These are phyloP conservation scores for Boletus reticulatus DNA, from an alignment of 768 basidiomycete genomes.

Conservation along the genomic window DNA sequence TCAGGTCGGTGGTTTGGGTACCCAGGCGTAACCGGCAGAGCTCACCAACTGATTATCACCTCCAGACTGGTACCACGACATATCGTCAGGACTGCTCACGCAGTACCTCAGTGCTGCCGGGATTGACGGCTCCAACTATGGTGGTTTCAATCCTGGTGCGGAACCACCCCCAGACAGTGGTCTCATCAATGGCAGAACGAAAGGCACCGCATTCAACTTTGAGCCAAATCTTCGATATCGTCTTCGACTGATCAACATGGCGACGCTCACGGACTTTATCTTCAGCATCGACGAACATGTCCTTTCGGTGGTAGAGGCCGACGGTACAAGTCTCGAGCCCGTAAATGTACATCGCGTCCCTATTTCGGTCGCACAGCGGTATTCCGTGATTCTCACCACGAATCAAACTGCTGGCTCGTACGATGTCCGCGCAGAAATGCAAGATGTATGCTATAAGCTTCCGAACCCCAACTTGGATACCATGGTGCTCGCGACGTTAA, in stretches of 20 bases:
- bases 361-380: constrained; percentile 48
- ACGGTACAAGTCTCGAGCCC: constrained; percentile 43
- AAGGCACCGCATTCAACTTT: constrained; percentile 28
- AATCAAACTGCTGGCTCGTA: constrained; percentile 37
- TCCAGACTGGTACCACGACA: constrained; percentile 34
- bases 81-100: constrained; percentile 29
- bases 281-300: constrained; percentile 47
- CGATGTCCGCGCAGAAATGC: constrained; percentile 38
- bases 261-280: constrained; percentile 43
- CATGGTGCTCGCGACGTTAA: constrained; percentile 29
- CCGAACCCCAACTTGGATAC: constrained; percentile 26
- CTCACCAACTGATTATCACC: neutral
- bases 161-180: constrained; percentile 40
- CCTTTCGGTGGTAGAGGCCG: constrained; percentile 47
- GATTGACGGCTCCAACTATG: constrained; percentile 28
- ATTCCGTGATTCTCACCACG: constrained; percentile 45
- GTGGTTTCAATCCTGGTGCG: constrained; percentile 30
- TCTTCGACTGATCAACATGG: constrained; percentile 47
- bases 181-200: constrained; percentile 34
- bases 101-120: constrained; percentile 30
- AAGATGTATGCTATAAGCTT: constrained; percentile 31
- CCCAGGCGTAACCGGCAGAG: neutral
- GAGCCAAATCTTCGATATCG: constrained; percentile 40
- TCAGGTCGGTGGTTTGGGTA: constrained; percentile 27
- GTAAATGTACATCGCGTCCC: constrained; percentile 38